Evolutionary conservation across 768 basidiomycete species (phyloP).

Genomic region (Lactarius evosmus): DNA sequence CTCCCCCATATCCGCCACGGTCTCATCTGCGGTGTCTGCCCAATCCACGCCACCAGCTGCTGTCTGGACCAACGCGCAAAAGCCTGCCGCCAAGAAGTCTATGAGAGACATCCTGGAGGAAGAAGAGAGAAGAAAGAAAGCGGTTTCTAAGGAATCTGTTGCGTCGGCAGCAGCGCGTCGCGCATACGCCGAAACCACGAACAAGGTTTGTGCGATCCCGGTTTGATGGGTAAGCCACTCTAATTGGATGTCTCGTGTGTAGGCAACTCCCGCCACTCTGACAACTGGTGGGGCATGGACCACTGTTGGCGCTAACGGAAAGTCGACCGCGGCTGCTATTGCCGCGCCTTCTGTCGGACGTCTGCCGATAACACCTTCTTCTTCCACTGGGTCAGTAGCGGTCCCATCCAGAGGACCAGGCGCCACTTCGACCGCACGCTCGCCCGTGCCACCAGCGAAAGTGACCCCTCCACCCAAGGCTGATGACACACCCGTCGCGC

Average conservation of each 20-base stretch:
- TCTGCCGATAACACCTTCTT: conserved; percentile 36
- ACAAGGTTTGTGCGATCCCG: conserved; percentile 49
- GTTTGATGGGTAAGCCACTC: conserved; percentile 12
- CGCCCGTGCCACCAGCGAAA: conserved; percentile 31
- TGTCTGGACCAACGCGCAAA: conserved; percentile 72
- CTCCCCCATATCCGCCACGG: conserved; percentile 35
- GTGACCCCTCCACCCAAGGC: conserved; percentile 38
- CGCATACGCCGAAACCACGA: conserved; percentile 75
- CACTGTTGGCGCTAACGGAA: conserved; percentile 80
- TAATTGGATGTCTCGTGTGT: conserved; percentile 14
- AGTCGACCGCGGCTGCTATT: conserved; percentile 40
- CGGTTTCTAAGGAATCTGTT: conserved; percentile 42
- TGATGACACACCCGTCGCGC: conserved; percentile 63
- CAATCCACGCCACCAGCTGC: conserved; percentile 36
- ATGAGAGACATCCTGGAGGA: conserved; percentile 99
- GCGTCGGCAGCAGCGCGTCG: conserved; percentile 58
- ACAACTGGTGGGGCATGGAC: conserved; percentile 67
- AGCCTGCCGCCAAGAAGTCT: conserved; percentile 71
- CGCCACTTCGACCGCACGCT: conserved; percentile 13
- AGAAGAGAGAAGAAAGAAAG: conserved; percentile 82
- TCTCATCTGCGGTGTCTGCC: conserved; percentile 30
- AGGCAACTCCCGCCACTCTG: conserved; percentile 28
- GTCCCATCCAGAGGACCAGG: conserved; percentile 30
- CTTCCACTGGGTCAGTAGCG: conserved; percentile 38
- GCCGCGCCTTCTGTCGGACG: conserved; percentile 39